Base-by-base conservation (phyloP, 2,329 filamentous ascomycete species). In the Zopfia rhizophila region DNA sequence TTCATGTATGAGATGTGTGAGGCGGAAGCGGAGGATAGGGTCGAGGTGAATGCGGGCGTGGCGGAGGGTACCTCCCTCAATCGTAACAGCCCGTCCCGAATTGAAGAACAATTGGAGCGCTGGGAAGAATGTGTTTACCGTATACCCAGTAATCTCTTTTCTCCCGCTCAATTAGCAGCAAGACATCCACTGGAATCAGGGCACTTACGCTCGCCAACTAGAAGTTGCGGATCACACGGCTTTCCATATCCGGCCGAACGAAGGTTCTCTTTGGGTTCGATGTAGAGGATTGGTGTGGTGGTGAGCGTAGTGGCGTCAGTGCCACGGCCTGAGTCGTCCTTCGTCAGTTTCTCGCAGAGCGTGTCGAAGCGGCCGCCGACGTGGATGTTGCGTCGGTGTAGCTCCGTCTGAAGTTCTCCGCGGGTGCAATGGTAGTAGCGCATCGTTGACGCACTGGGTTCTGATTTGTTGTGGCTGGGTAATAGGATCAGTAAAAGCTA, bases 61-160 rank as follows among this genome's bases (percentile, higher is more conserved):
- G 10, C 55, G 40, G 11, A 57, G 50, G 8, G 35, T 35, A 7
- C 48, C 39, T 7, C 53, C 51, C 12, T 63, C 56, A 21, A 68
- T 62, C 2, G 54, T 61, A 42, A 57, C 64, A 1, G 63, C 64
- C 7, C 49, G 51, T 3, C 63, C 61, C 12, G 64, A 68, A 27
- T 57, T 58, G 38, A 66, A 66, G 45, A 65, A 67, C 13, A 67
- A 45, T 39, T 67, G 65, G 0, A 68, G 30, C n/a, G 53, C 53
- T 1, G 63, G 55, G 37, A 65, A 65, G 54, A 67, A 65, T 0
- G 58, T 65, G 24, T 64, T 63, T 48, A 66, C 35, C 5, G 46
- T 56, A n/a, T n/a, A n/a, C n/a, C 63, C 61, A 68, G 31, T 60
- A 51, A 5, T 58, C 25, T 24, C 66, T 65, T 16, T 44, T 63